Percentiles rank a stretch among this genome's conserved stretches.
Evolutionary conservation across 306 rosid species (phyloP).

Genomic region (Quercus cerris): DNA sequence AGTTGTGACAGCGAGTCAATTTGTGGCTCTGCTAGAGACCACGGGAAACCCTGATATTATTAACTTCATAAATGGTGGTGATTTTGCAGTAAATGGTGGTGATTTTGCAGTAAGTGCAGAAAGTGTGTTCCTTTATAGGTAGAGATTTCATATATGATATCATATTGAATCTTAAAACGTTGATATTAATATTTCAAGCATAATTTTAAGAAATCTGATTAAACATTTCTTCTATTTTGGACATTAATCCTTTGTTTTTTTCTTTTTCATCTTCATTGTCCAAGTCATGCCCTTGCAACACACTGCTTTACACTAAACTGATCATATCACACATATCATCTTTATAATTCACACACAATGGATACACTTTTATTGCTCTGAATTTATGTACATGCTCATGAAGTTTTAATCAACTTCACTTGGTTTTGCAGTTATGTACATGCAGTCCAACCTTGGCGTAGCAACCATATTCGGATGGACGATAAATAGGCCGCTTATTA

Average conservation of each 20-base stretch:
- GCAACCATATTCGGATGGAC: conserved; percentile 44
- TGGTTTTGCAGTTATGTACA: conserved; percentile 34
- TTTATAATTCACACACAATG: not conserved
- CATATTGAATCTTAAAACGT: no score
- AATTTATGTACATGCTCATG: not conserved
- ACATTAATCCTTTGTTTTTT: not conserved
- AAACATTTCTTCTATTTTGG: no score
- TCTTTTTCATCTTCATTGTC: not conserved
- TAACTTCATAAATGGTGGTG: conserved; percentile 42
- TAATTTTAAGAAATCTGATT: no score
- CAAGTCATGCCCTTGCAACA: no score
- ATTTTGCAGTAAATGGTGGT: conserved; percentile 45
- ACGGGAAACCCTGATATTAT: conserved; percentile 22
- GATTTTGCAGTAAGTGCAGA: conserved; percentile 37
- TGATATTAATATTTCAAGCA: no score
- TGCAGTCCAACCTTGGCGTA: conserved; percentile 35
- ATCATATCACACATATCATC: not conserved
- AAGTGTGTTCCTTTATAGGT: not conserved
- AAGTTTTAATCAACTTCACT: not conserved
- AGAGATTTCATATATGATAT: not conserved
- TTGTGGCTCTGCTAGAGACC: conserved; percentile 37
- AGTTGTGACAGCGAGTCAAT: conserved; percentile 37
- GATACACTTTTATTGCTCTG: not conserved
- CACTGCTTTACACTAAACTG: not conserved
- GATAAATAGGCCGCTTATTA: conserved; percentile 31